A percentile compares a stretch with the other conserved stretches of the same genome.
Conservation (phyloP, 2,329 filamentous ascomycete genomes). For the Xylariaceae sp. region DNA sequence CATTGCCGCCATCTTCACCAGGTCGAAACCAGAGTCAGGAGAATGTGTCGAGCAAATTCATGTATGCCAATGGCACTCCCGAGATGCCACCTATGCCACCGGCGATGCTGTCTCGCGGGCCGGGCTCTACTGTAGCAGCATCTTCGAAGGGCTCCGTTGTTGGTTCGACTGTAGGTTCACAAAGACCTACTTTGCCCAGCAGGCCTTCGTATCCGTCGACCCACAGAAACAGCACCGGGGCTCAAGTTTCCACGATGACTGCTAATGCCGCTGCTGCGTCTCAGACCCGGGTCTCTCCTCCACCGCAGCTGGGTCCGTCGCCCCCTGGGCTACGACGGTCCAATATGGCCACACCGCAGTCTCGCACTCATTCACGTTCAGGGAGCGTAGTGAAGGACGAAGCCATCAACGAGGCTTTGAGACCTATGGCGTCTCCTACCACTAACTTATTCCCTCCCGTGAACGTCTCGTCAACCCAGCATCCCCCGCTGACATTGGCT, state of each 20-base stretch:
- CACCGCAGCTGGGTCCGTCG: conserved; percentile 37
- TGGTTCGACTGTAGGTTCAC: conserved; percentile 38
- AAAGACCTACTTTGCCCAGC: conserved; percentile 49
- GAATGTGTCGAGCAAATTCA: conserved; percentile 59
- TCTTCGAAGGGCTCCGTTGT: conserved; percentile 41
- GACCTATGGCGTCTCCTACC: conserved; percentile 29
- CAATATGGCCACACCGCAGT: conserved; percentile 41
- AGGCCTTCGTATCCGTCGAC: conserved; percentile 36
- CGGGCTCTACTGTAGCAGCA: conserved; percentile 45
- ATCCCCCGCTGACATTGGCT: conserved; percentile 47
- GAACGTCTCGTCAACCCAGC: conserved; percentile 33
- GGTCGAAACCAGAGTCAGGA: conserved; percentile 35
- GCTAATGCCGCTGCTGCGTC: conserved; percentile 9
- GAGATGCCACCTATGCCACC: conserved; percentile 40
- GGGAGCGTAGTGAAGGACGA: conserved; percentile 36
- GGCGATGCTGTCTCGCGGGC: conserved; percentile 37
- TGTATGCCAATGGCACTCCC: conserved; percentile 66
- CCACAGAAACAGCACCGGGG: conserved; percentile 20
- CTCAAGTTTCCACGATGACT: conserved; percentile 14
- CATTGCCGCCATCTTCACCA: conserved; percentile 34
- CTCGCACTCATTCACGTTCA: conserved; percentile 39
- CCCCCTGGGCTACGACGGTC: conserved; percentile 39
- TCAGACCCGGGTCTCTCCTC: conserved; percentile 35
- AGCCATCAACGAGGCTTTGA: conserved; percentile 15
- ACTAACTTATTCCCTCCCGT: conserved; percentile 34